phyloP scores from a whole-genome alignment of 1,284 basidiomycete species.

The Marasmius fiardii region DNA sequence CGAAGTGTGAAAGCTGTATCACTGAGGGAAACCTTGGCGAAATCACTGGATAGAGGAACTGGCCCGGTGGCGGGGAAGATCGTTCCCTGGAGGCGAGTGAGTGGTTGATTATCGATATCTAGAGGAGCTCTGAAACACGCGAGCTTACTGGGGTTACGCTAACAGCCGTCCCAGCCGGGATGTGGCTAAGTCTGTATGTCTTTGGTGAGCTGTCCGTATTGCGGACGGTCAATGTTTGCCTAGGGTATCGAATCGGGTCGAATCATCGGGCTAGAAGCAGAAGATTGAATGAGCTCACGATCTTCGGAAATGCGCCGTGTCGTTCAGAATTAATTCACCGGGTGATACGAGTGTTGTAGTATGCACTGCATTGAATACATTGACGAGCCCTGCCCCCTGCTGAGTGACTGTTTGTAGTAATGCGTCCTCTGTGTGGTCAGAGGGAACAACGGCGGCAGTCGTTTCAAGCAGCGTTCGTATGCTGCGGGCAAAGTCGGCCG shows the following conservation, averaged over 20 bases:
- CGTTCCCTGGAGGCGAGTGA: slow-evolving; percentile 24
- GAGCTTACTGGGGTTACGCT: slow-evolving; percentile 35
- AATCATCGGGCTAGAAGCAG: slow-evolving; percentile 2
- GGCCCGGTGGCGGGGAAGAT: slow-evolving; percentile 42
- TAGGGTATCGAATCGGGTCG: slow-evolving; percentile 18
- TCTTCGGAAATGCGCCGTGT: slow-evolving; percentile 56
- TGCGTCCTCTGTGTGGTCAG: slow-evolving; percentile 43
- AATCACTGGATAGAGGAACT: slow-evolving; percentile 42
- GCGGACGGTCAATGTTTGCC: slow-evolving; percentile 46
- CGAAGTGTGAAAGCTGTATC: slow-evolving; percentile 6
- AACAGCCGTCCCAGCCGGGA: slow-evolving; percentile 52
- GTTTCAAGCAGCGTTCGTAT: slow-evolving; percentile 56
- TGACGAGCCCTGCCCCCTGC: slow-evolving; percentile 65
- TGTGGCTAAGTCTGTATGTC: slow-evolving; percentile 43
- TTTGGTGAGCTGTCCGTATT: slow-evolving; percentile 41
- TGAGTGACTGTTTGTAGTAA: slow-evolving; percentile 58
- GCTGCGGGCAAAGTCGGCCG: slow-evolving; percentile 31
- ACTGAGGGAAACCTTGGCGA: slow-evolving; percentile 38
- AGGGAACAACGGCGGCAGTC: slow-evolving; percentile 49
- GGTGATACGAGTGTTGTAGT: slow-evolving; percentile 54
- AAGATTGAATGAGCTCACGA: slow-evolving; percentile 38
- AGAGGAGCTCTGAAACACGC: slow-evolving; percentile 5
- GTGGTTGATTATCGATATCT: neutral
- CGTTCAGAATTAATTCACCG: slow-evolving; percentile 63
- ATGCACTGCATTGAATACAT: slow-evolving; percentile 61